Evolutionary conservation across 2,329 filamentous ascomycete genomes (phyloP).

Genomic region (Talaromyces sp.): DNA sequence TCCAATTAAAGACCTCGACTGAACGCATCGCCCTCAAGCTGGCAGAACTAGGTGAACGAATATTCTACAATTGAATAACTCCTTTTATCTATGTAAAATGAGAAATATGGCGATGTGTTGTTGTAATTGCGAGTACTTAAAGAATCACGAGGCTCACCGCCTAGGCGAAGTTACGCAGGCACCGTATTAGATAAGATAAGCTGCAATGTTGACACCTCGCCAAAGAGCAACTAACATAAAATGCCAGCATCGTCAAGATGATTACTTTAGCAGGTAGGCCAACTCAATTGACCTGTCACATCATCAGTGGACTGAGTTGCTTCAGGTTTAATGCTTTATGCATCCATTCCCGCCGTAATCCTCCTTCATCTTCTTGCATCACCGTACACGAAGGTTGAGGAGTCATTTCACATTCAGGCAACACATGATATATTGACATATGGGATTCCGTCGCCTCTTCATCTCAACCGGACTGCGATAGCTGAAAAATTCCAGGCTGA

Average conservation of each 20-base stretch:
- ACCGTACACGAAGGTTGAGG: constrained; percentile 96
- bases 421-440: constrained; percentile 83
- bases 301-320: background rate
- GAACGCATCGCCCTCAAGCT: too few relatives aligned
- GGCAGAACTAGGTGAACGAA: too few relatives aligned
- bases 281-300: background rate
- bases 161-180: too few relatives aligned
- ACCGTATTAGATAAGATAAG: background rate
- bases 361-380: constrained; percentile 68
- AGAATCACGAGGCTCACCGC: too few relatives aligned
- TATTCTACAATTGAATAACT: too few relatives aligned
- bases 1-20: too few relatives aligned
- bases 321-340: constrained; percentile 27
- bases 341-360: constrained; percentile 62
- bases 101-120: too few relatives aligned
- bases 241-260: constrained; percentile 17
- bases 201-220: background rate
- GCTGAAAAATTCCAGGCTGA: constrained; percentile 46
- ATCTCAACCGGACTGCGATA: constrained; percentile 5
- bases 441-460: constrained; percentile 57
- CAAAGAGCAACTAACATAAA: background rate
- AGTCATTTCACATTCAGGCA: constrained; percentile 96
- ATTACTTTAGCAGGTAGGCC: constrained; percentile 10
- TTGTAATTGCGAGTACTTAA: too few relatives aligned
- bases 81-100: too few relatives aligned